phyloP scores from a whole-genome alignment of 495 filamentous ascomycete species.

The Tuber microsphaerosporum region DNA sequence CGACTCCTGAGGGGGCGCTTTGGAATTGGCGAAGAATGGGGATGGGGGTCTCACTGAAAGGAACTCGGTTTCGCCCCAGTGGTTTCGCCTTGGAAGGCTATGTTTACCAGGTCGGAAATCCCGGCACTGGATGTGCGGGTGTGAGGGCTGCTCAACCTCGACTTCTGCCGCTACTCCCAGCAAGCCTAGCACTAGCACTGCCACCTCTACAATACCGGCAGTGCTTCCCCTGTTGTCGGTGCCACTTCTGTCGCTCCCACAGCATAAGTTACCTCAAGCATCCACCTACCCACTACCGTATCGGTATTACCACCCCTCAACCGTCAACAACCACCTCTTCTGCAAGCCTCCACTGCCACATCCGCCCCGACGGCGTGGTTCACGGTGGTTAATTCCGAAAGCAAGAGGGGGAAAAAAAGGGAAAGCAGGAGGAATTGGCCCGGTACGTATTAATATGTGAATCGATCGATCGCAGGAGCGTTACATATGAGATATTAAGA shows the following conservation, averaged over 20 bases:
- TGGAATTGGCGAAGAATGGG: constrained; percentile 45
- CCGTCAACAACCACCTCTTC: background rate
- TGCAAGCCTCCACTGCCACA: background rate
- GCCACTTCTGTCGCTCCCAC: background rate
- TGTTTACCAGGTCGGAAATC: constrained; percentile 50
- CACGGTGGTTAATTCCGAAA: constrained; percentile 1
- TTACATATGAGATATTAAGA: constrained; percentile 3
- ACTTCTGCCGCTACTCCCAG: background rate
- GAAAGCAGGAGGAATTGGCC: background rate
- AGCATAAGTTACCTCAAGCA: background rate
- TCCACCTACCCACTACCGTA: background rate
- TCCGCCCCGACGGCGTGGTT: background rate
- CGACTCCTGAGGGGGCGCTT: constrained; percentile 45
- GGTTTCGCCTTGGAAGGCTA: constrained; percentile 58
- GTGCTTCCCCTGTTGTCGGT: background rate
- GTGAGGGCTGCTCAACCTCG: background rate
- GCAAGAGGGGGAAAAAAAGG: background rate
- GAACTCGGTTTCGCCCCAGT: constrained; percentile 53
- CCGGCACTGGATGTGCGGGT: constrained; percentile 51
- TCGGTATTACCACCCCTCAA: background rate
- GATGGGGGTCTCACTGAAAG: constrained; percentile 44
- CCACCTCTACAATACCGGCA: background rate
- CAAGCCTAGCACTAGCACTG: background rate
- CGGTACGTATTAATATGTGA: background rate
- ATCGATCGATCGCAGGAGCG: background rate